Evolutionary conservation across 768 basidiomycete genomes (phyloP), one percentile per base, ranked within the genome.

Genomic region (Termitomyces sp.): DNA sequence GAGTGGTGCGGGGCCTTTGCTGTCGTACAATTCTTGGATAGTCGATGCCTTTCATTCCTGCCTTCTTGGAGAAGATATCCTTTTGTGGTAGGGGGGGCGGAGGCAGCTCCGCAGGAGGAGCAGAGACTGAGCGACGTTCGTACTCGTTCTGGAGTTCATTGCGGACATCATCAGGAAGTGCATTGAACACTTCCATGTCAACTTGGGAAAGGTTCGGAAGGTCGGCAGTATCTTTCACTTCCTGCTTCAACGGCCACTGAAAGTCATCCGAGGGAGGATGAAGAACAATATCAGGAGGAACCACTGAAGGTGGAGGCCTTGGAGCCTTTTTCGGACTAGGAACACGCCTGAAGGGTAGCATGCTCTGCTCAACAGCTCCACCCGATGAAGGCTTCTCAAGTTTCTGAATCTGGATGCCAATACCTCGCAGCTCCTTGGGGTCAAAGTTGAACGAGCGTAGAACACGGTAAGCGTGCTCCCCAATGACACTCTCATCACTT

Each of bases 351-450:
- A 95, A 95, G 0, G 79, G 73, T 30, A 94, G 69, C 12, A 75
- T 73, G 2, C 73, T 78, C 66, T 94, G 93, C 15, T 76, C 74
- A 10, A 67, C 64, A 14, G 61, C 64, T 23, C 66, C 65, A 3
- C 64, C 54, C 2, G 67, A 72, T 1, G 71, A 70, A 15, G 67
- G 63, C 7, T 78, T 73, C 70, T 97, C 93, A 5, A 98, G 78
- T 67, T 94, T 98, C 64, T 89, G 86, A 12, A 98, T 82, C 64
- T 95, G 93, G 8, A 98, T 87, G 0, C 91, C 94, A 55, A 98
- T 82, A 1, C 96, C 96, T 21, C 96, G 80, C n/a, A 98, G 73
- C 60, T 98, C 96, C 57, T 76, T 82, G 0, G 94, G 85, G 60
- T 93, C 89, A 50, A 97, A 87, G 38, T 79, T 75, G 68, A 94